Conservation (phyloP, 2,329 filamentous ascomycete genomes). For the Hysterium pulicare region DNA sequence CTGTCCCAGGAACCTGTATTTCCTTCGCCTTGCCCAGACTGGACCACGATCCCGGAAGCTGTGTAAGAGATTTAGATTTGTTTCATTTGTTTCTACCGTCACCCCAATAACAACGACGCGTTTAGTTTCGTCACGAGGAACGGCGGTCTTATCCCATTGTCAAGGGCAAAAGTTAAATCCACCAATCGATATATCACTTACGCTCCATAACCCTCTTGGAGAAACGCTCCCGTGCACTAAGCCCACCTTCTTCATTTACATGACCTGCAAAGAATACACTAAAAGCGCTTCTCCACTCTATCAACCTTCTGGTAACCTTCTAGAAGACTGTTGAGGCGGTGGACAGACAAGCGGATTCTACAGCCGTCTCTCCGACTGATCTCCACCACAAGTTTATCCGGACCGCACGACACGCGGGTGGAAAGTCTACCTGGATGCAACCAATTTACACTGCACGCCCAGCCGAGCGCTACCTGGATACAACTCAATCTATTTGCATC, state of each 20-base stretch:
- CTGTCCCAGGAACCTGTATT: too few species aligned
- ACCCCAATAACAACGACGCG: not conserved
- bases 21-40: too few species aligned
- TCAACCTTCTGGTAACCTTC: not conserved
- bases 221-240: not conserved
- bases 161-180: not conserved
- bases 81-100: slow-evolving; percentile 1
- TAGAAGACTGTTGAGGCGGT: not conserved
- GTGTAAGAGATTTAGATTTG: slow-evolving; percentile 1
- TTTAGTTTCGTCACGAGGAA: not conserved
- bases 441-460: too few species aligned
- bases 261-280: not conserved
- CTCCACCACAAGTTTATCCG: not conserved
- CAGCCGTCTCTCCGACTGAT: not conserved
- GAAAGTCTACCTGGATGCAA: not conserved
- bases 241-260: not conserved
- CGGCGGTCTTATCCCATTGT: not conserved
- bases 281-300: not conserved
- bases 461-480: too few species aligned
- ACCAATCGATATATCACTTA: not conserved
- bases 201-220: not conserved
- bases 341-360: not conserved
- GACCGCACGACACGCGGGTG: not conserved
- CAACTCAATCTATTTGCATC: not conserved
- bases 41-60: not conserved